phyloP scores from a whole-genome alignment of 441 rosid species.

The Euphorbia celastroides region DNA sequence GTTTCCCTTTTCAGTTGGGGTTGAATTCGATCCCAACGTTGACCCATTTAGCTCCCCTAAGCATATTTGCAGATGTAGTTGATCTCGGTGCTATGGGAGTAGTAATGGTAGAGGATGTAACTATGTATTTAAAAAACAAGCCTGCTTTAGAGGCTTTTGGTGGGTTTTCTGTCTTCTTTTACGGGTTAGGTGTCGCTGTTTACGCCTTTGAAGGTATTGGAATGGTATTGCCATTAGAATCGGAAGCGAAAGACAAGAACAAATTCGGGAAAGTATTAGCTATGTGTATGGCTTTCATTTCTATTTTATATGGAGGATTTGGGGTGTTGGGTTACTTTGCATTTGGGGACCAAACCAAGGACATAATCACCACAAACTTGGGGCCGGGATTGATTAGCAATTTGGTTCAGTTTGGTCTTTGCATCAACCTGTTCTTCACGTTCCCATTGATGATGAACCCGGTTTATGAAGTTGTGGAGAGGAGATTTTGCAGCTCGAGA shows the following conservation, averaged over 20 bases:
- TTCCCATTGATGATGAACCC: constrained; percentile 90
- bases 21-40: constrained; percentile 67
- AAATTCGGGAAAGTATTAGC: constrained; percentile 55
- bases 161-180: constrained; percentile 52
- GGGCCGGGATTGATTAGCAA: constrained; percentile 49
- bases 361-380: constrained; percentile 65
- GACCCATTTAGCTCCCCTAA: constrained; percentile 78
- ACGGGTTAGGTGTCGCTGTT: constrained; percentile 72
- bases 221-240: constrained; percentile 71
- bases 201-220: constrained; percentile 74
- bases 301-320: constrained; percentile 48
- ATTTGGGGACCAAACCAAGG: constrained; percentile 57
- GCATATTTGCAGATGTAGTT: constrained; percentile 79
- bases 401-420: constrained; percentile 58
- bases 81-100: constrained; percentile 76
- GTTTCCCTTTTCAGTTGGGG: constrained; percentile 74
- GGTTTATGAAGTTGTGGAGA: constrained; percentile 68
- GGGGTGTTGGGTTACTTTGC: constrained; percentile 70
- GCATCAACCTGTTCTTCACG: constrained; percentile 67
- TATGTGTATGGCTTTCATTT: constrained; percentile 43
- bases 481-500: constrained; percentile 45
- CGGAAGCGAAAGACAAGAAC: constrained; percentile 50
- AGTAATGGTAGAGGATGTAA: constrained; percentile 60
- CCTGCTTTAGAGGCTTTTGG: constrained; percentile 50
- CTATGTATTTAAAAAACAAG: constrained; percentile 31